These are phyloP conservation scores for Cyclotella choctawhatcheeana DNA, from an alignment of 108 stramenopile species.

Conservation along the genomic window DNA sequence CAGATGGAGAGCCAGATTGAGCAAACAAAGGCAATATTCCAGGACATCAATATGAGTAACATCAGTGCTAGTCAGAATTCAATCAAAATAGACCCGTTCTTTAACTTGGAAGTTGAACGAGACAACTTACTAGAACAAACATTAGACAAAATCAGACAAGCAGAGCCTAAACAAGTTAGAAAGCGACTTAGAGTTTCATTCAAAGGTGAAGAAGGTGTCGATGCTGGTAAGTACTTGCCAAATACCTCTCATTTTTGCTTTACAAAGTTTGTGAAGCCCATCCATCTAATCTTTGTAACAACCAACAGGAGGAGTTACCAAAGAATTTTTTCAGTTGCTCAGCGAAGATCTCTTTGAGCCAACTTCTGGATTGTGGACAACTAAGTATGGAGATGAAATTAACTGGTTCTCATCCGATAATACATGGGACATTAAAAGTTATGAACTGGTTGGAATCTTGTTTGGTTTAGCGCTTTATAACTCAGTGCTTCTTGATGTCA, in stretches of 20 bases:
- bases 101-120: slow-evolving; percentile 72
- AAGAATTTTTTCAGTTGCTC: slow-evolving; percentile 95
- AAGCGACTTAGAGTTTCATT: slow-evolving; percentile 82
- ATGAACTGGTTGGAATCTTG: slow-evolving; percentile 83
- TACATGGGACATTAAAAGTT: slow-evolving; percentile 83
- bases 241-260: no score
- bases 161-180: slow-evolving; percentile 66
- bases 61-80: slow-evolving; percentile 30
- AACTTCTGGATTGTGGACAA: slow-evolving; percentile 88
- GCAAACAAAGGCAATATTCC: slow-evolving; percentile 63
- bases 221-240: no score
- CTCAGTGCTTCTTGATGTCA: slow-evolving; percentile 87
- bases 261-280: no score
- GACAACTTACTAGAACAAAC: slow-evolving; percentile 72
- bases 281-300: no score
- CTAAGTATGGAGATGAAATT: slow-evolving; percentile 60
- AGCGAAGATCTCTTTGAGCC: slow-evolving; percentile 85
- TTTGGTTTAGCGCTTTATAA: slow-evolving; percentile 93
- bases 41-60: slow-evolving; percentile 35
- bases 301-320: slow-evolving; percentile 94
- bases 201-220: slow-evolving; percentile 93
- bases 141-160: slow-evolving; percentile 58
- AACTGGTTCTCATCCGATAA: slow-evolving; percentile 92
- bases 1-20: slow-evolving; percentile 74
- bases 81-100: slow-evolving; percentile 66